Base-by-base conservation (phyloP, 176 grass and related monocot species). In the Saccharum officinarum region DNA sequence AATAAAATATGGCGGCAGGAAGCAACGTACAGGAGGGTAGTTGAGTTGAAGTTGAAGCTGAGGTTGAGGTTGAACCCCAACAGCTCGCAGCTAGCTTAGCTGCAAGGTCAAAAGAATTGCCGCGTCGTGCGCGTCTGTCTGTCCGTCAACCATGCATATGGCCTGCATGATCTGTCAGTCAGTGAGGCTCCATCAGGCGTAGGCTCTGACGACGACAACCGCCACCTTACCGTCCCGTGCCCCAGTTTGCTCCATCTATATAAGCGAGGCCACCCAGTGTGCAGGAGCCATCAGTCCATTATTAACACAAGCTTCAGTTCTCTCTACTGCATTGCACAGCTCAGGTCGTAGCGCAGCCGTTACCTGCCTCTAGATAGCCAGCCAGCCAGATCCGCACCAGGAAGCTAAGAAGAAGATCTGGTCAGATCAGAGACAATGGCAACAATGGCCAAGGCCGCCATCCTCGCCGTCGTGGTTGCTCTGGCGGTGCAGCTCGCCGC, bases 401-500 rank as follows among this genome's bases (percentile, higher is more conserved):
- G 17, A 20, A 54, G 50, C 50, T 18, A 55, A 20, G 16, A 47
- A 47, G 16, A 17, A 14, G 3, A 66, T 4, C 8, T 30, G 10
- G 17, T 10, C 42, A 14, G 41, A 22, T 28, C 2, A 40, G 1
- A 61, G 1, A 15, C 17, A 67, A 85, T 86, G 85, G 62, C 39
- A 50, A 49, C 69, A 22, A 62, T 83, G 57, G 44, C 16, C 79
- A 79, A 69, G 57, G 46, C 54, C 23, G 17, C 28, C 23, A 13
- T 86, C 59, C 5, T 92, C 30, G 44, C 73, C 59, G 57, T 83
- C 5, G 41, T 76, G 31, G 86, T 50, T 1, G 79, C 47, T 36
- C 74, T 89, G 20, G 69, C 71, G 7, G 61, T 67, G 33, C 83
- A 89, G 80, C 25, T 92, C 62, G 63, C 87, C 75, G 70, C 80